A percentile compares a stretch with the other conserved stretches of the same genome.
phyloP scores from a whole-genome alignment of 495 filamentous ascomycete genomes.

The Ramalina intermedia region DNA sequence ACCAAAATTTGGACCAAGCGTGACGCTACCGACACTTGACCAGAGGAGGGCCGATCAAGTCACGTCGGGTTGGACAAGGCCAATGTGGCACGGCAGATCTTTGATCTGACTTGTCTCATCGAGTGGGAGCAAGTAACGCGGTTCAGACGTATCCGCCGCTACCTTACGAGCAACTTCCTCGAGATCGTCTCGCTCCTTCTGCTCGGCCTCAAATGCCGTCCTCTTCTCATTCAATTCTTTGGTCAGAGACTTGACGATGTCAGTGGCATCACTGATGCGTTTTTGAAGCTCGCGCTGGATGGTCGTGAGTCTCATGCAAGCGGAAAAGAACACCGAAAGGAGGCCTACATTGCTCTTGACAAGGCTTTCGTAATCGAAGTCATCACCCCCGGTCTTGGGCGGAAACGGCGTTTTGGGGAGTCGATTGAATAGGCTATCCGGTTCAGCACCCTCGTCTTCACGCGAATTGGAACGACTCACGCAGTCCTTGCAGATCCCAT shows the following conservation, averaged over 20 bases:
- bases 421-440: constrained; percentile 27
- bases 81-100: not conserved
- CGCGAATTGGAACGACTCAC: constrained; percentile 16
- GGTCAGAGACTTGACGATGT: constrained; percentile 38
- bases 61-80: too few species aligned
- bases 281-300: constrained; percentile 34
- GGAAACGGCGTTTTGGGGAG: constrained; percentile 48
- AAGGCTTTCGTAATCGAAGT: constrained; percentile 47
- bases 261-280: constrained; percentile 36
- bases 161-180: constrained; percentile 34
- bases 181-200: constrained; percentile 32
- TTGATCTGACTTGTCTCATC: not conserved
- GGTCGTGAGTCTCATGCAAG: not conserved
- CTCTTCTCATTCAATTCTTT: constrained; percentile 41
- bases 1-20: too few species aligned
- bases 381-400: constrained; percentile 35
- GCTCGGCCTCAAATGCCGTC: constrained; percentile 34
- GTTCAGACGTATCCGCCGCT: not conserved
- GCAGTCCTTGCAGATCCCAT: constrained; percentile 34
- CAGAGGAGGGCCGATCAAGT: too few species aligned
- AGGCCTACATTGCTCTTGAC: constrained; percentile 37
- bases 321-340: not conserved
- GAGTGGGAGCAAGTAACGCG: not conserved
- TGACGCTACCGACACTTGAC: too few species aligned
- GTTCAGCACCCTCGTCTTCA: constrained; percentile 3